phyloP scores from a whole-genome alignment of 352 stramenopile species.

The Phytophthora chlamydospora region DNA sequence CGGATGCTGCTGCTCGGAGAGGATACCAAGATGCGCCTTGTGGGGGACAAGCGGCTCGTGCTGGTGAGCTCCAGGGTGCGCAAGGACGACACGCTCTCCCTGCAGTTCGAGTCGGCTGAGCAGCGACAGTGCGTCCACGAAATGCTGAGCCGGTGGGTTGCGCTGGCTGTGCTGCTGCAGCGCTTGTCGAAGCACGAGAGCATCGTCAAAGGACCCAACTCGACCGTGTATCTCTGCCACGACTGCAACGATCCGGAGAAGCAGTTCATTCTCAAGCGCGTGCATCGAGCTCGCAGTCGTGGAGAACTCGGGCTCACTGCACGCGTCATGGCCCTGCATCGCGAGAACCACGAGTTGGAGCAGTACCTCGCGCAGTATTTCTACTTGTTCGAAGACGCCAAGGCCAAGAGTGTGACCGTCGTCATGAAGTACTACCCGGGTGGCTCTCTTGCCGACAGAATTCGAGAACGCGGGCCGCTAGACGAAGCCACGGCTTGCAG shows the following conservation, averaged over 20 bases:
- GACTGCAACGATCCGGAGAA: conserved; percentile 34
- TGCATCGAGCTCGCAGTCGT: conserved; percentile 40
- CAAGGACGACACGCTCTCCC: conserved; percentile 56
- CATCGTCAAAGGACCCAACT: conserved; percentile 56
- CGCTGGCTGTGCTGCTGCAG: conserved; percentile 58
- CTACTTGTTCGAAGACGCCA: conserved; percentile 64
- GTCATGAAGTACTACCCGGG: conserved; percentile 70
- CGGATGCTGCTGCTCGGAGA: conserved; percentile 57
- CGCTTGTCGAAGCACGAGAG: conserved; percentile 51
- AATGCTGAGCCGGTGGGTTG: conserved; percentile 61
- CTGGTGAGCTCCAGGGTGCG: conserved; percentile 59
- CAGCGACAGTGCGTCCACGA: conserved; percentile 58
- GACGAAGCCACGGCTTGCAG: conserved; percentile 40
- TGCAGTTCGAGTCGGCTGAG: conserved; percentile 52
- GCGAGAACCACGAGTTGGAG: conserved; percentile 33
- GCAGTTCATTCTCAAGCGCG: conserved; percentile 57
- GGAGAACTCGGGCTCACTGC: conserved; percentile 56
- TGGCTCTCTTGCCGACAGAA: conserved; percentile 58
- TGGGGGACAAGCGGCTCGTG: conserved; percentile 55
- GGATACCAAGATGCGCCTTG: conserved; percentile 49
- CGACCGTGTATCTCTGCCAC: conserved; percentile 60
- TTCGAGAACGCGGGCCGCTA: conserved; percentile 38
- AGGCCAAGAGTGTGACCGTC: conserved; percentile 54
- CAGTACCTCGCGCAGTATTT: conserved; percentile 59
- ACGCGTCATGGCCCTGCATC: conserved; percentile 36